Evolutionary conservation across 495 filamentous ascomycete species (phyloP).

Genomic region (Aspergillus saccharolyticus): DNA sequence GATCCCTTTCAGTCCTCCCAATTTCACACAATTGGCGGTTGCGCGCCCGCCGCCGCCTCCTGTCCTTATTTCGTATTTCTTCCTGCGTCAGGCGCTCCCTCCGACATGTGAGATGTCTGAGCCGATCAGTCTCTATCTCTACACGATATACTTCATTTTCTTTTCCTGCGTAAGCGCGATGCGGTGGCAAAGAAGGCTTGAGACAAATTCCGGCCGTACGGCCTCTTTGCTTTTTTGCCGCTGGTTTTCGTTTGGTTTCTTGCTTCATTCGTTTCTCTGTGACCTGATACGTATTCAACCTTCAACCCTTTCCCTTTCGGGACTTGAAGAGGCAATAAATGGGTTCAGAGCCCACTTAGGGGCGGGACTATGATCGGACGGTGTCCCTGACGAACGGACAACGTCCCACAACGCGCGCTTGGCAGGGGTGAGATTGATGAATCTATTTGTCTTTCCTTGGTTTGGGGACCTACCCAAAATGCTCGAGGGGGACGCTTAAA

Average conservation of each 20-base stretch:
- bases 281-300: neutral
- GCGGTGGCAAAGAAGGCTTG: neutral
- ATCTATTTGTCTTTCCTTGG: slow-evolving; percentile 3
- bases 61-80: too few relatives aligned
- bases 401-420: slow-evolving; percentile 19
- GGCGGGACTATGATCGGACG: slow-evolving; percentile 17
- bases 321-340: neutral
- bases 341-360: slow-evolving; percentile 7
- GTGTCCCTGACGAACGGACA: slow-evolving; percentile 19
- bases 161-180: neutral
- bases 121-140: neutral
- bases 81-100: neutral
- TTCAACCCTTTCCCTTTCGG: neutral
- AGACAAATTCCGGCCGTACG: too few relatives aligned
- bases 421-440: slow-evolving; percentile 13
- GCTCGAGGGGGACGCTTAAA: neutral
- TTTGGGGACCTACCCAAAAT: neutral
- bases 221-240: neutral
- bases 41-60: too few relatives aligned
- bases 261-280: neutral
- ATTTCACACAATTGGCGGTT: neutral
- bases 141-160: too few relatives aligned
- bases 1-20: neutral
- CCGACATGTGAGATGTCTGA: neutral
- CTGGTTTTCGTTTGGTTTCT: neutral